phyloP scores from a whole-genome alignment of 345 rosid species.

The Ceriops zippeliana region DNA sequence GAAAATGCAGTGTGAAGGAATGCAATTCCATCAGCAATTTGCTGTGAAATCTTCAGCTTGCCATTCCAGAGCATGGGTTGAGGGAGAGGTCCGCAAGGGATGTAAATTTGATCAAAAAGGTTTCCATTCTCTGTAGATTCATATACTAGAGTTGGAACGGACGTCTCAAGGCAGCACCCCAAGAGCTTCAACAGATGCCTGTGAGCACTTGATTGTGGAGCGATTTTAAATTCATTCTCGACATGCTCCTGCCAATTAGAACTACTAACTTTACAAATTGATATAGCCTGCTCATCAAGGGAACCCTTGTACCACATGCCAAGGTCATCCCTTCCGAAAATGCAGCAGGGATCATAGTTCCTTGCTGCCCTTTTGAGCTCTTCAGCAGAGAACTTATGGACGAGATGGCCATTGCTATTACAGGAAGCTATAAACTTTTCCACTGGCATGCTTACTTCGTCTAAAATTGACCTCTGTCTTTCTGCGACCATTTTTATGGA shows the following conservation, averaged over 20 bases:
- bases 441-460: background rate
- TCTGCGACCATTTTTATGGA: background rate
- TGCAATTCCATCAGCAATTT: constrained; percentile 1
- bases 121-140: constrained; percentile 5
- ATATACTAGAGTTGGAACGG: constrained; percentile 6
- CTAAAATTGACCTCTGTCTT: background rate
- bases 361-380: constrained; percentile 1
- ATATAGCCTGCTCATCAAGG: background rate
- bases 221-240: background rate
- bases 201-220: background rate
- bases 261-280: background rate
- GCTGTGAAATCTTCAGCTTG: constrained; percentile 6
- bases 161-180: constrained; percentile 16
- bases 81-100: background rate
- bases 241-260: constrained; percentile 3
- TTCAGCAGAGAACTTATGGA: constrained; percentile 2
- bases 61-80: background rate
- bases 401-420: background rate
- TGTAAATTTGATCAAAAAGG: background rate
- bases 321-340: background rate
- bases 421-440: background rate
- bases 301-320: constrained; percentile 5
- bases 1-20: constrained; percentile 9
- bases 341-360: background rate
- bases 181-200: constrained; percentile 14